Conservation (phyloP, 2,329 filamentous ascomycete genomes). For the Orbilia javanica region DNA sequence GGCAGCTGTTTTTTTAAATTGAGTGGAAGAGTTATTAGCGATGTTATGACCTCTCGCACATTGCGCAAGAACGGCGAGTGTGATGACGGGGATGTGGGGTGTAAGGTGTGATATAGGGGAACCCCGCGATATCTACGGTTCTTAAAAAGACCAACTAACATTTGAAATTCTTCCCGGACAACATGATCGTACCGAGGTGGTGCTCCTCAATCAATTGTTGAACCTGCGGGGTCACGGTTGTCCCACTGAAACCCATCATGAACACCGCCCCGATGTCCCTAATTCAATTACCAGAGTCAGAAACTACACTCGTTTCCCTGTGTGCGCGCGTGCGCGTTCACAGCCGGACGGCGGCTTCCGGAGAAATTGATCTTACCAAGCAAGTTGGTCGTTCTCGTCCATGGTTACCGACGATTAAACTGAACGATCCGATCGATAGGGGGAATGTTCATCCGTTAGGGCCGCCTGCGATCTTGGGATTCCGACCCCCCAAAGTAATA, state of each 20-base stretch:
- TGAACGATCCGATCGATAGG: slow-evolving; percentile 36
- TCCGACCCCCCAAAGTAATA: slow-evolving; percentile 9
- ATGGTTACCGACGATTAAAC: slow-evolving; percentile 48
- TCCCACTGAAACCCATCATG: slow-evolving; percentile 79
- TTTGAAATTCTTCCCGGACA: slow-evolving; percentile 87
- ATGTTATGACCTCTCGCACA: slow-evolving; percentile 24
- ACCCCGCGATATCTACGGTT: slow-evolving; percentile 28
- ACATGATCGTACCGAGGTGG: slow-evolving; percentile 87
- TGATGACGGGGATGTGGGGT: slow-evolving; percentile 16
- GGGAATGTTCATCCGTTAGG: slow-evolving; percentile 50
- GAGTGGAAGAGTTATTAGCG: slow-evolving; percentile 22
- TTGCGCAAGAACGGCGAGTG: slow-evolving; percentile 24
- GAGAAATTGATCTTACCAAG: slow-evolving; percentile 41
- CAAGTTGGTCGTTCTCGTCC: slow-evolving; percentile 56
- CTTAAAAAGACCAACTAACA: slow-evolving; percentile 68
- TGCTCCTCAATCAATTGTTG: slow-evolving; percentile 83
- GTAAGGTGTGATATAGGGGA: slow-evolving; percentile 28
- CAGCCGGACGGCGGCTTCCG: not conserved
- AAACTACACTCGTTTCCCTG: not conserved
- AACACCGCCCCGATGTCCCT: slow-evolving; percentile 59
- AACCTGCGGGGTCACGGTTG: slow-evolving; percentile 84
- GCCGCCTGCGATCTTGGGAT: slow-evolving; percentile 24
- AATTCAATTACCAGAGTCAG: not conserved
- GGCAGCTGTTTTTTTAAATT: slow-evolving; percentile 73
- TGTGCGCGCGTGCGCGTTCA: slow-evolving; percentile 23